Evolutionary conservation across 73 alveolate species (phyloP).

Genomic region (Tetrahymena thermophila): DNA sequence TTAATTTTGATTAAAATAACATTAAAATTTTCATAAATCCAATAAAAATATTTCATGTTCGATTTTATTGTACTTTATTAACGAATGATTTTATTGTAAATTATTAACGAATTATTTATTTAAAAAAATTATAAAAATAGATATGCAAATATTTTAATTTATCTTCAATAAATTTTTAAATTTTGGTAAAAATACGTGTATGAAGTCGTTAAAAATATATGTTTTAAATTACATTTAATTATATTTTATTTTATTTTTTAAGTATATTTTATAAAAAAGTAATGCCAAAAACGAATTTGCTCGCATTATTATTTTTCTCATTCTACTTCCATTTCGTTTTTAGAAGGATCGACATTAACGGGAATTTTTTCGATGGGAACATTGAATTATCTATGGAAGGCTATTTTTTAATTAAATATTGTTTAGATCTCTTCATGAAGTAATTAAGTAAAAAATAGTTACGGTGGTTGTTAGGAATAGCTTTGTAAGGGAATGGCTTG

Average conservation of each 20-base stretch:
- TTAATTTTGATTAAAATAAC: too few relatives aligned
- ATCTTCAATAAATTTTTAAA: too few relatives aligned
- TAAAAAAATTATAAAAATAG: too few relatives aligned
- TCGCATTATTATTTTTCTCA: neutral
- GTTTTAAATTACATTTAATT: neutral
- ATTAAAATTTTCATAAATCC: too few relatives aligned
- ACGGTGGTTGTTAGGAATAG: neutral
- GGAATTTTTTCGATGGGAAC: slow-evolving; percentile 1
- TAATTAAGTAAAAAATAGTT: neutral
- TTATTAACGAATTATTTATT: too few relatives aligned
- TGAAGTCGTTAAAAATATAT: neutral
- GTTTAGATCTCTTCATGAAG: neutral
- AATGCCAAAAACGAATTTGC: neutral
- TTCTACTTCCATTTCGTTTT: neutral
- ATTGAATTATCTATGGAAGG: neutral
- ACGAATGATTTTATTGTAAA: too few relatives aligned
- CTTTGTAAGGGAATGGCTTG: neutral
- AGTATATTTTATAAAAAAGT: neutral
- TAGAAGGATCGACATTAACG: neutral
- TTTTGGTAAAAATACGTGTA: neutral
- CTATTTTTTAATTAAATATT: neutral
- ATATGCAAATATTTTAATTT: too few relatives aligned
- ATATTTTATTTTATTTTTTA: neutral
- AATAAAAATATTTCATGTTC: too few relatives aligned
- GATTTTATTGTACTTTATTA: too few relatives aligned